Conservation (phyloP, 2,329 filamentous ascomycete genomes). For the Botrytis squamosa region DNA sequence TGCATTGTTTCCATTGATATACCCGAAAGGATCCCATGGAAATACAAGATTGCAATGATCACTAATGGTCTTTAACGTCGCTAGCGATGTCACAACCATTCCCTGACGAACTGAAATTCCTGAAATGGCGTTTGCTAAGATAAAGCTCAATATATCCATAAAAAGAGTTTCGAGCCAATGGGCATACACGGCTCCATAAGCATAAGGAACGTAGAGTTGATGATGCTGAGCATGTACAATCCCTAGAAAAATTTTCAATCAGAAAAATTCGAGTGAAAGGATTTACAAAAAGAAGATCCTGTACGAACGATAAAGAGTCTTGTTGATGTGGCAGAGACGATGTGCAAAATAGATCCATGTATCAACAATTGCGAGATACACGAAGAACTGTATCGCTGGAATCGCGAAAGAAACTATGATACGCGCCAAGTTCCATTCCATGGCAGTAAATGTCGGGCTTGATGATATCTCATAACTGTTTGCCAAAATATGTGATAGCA, state of each 20-base stretch:
- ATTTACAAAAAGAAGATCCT: background rate
- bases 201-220: slow-evolving; percentile 16
- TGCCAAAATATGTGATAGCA: background rate
- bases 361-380: slow-evolving; percentile 20
- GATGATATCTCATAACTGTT: background rate
- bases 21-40: slow-evolving; percentile 18
- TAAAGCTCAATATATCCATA: slow-evolving; percentile 19
- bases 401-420: slow-evolving; percentile 8
- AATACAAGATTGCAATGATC: slow-evolving; percentile 22
- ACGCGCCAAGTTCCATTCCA: slow-evolving; percentile 12
- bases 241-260: background rate
- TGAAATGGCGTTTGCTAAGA: slow-evolving; percentile 13
- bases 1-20: slow-evolving; percentile 14
- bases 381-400: background rate
- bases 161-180: slow-evolving; percentile 19
- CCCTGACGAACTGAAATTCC: slow-evolving; percentile 20
- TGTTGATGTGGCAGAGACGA: slow-evolving; percentile 15
- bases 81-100: slow-evolving; percentile 17
- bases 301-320: slow-evolving; percentile 17
- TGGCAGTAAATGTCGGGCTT: background rate
- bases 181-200: slow-evolving; percentile 18
- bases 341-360: slow-evolving; percentile 18
- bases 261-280: background rate
- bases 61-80: slow-evolving; percentile 20
- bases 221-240: slow-evolving; percentile 17